A percentile compares a stretch with the other conserved stretches of the same genome.
phyloP scores from a whole-genome alignment of 768 basidiomycete species.

The Podaxis pistillaris region DNA sequence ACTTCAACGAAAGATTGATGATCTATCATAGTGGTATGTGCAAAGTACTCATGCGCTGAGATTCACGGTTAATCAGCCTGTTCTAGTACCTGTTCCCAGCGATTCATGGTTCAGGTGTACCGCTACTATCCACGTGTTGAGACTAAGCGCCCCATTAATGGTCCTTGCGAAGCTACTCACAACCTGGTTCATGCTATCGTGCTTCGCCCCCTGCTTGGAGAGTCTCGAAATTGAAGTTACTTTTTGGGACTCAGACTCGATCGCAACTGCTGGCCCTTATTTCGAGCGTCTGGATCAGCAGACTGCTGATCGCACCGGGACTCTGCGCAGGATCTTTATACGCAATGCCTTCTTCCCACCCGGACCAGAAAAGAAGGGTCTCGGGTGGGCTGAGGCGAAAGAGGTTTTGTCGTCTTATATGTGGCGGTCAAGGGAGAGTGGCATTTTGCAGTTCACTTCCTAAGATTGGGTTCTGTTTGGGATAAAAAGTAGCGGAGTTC shows the following conservation, averaged over 20 bases:
- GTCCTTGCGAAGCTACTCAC: neutral
- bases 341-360: neutral
- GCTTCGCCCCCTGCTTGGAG: neutral
- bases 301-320: neutral
- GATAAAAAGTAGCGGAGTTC: no score
- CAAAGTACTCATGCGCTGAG: neutral
- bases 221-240: neutral
- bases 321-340: neutral
- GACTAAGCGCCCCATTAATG: neutral
- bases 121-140: neutral
- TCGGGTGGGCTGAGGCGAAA: neutral
- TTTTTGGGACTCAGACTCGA: neutral
- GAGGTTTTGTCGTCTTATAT: neutral
- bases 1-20: neutral
- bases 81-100: neutral
- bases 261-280: neutral
- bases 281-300: neutral
- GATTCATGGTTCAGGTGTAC: neutral
- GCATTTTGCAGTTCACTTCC: neutral
- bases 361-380: neutral
- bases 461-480: neutral
- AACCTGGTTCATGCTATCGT: neutral
- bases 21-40: neutral
- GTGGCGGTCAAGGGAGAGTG: neutral
- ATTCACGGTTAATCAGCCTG: neutral